Conservation (phyloP, 805 yeast species). For the Wickerhamiella cacticola region DNA sequence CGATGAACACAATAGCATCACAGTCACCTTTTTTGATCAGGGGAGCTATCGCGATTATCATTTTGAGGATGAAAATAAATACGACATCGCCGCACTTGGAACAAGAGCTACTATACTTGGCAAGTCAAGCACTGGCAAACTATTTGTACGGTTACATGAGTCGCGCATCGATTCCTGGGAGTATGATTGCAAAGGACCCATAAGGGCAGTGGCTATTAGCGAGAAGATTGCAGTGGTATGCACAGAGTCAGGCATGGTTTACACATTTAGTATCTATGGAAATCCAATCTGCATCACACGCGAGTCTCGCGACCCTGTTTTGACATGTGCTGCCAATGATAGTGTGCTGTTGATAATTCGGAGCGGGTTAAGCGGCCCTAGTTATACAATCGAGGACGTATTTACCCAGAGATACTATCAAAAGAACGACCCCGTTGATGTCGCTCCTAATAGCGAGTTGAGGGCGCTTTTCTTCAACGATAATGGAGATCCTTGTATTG, state of each 20-base stretch:
- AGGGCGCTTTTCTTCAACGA: conserved; percentile 74
- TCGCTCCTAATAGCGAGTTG: conserved; percentile 31
- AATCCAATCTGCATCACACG: conserved; percentile 46
- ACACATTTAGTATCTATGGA: conserved; percentile 63
- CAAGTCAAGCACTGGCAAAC: conserved; percentile 29
- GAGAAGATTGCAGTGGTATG: conserved; percentile 52
- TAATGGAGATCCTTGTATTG: conserved; percentile 81
- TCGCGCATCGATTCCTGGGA: conserved; percentile 62
- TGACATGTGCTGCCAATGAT: conserved; percentile 54
- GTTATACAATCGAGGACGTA: conserved; percentile 39
- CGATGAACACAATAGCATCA: conserved; percentile 51
- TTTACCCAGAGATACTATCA: conserved; percentile 32
- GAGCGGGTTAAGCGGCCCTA: conserved; percentile 26
- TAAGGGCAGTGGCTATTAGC: conserved; percentile 61
- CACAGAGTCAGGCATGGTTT: conserved; percentile 61
- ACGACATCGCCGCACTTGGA: conserved; percentile 65
- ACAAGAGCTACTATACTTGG: conserved; percentile 57
- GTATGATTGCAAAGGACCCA: conserved; percentile 37
- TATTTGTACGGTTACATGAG: conserved; percentile 61
- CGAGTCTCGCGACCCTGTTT: conserved; percentile 59
- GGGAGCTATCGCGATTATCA: conserved; percentile 68
- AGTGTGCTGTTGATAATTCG: conserved; percentile 45
- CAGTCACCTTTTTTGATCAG: conserved; percentile 77
- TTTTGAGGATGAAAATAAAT: conserved; percentile 61
- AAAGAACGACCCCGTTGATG: conserved; percentile 26